Evolutionary conservation across 306 rosid genomes (phyloP).

Genomic region (Canavalia ensiformis): DNA sequence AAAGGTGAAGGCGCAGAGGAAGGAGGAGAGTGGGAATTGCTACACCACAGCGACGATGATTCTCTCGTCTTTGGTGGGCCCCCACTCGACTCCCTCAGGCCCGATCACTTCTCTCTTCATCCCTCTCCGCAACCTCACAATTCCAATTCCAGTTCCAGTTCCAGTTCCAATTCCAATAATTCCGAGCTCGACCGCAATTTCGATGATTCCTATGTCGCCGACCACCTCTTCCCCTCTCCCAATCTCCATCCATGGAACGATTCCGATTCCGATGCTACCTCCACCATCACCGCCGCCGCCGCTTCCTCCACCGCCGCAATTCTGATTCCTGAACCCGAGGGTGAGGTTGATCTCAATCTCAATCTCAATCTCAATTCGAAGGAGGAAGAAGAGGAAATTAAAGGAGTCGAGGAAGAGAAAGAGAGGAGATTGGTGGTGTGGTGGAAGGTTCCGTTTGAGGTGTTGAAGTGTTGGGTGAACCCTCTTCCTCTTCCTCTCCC

Average conservation of each 20-base stretch:
- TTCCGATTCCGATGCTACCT: conserved; percentile 19
- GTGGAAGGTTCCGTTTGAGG: conserved; percentile 95
- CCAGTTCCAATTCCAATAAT: conserved; percentile 23
- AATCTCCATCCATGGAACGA: conserved; percentile 22
- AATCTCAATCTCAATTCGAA: conserved; percentile 18
- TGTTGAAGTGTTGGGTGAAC: conserved; percentile 74
- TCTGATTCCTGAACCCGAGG: too few species aligned
- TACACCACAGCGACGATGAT: conserved; percentile 23
- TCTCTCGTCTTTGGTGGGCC: not conserved
- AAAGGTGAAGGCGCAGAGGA: not conserved
- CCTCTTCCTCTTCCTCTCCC: conserved; percentile 67
- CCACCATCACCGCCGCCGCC: not conserved
- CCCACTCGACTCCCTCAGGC: conserved; percentile 1
- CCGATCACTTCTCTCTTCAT: conserved; percentile 49
- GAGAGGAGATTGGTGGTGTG: conserved; percentile 57
- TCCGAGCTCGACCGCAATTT: conserved; percentile 51
- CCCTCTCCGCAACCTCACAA: not conserved
- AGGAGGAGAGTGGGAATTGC: conserved; percentile 45
- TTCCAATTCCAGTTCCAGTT: conserved; percentile 23
- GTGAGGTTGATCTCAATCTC: too few species aligned
- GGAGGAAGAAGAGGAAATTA: not conserved
- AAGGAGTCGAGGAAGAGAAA: conserved; percentile 6
- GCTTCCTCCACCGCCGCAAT: too few species aligned
- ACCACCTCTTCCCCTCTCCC: conserved; percentile 42
- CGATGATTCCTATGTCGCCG: conserved; percentile 50